Conservation (phyloP, 257 asterid species). For the Forsythia suspensa region DNA sequence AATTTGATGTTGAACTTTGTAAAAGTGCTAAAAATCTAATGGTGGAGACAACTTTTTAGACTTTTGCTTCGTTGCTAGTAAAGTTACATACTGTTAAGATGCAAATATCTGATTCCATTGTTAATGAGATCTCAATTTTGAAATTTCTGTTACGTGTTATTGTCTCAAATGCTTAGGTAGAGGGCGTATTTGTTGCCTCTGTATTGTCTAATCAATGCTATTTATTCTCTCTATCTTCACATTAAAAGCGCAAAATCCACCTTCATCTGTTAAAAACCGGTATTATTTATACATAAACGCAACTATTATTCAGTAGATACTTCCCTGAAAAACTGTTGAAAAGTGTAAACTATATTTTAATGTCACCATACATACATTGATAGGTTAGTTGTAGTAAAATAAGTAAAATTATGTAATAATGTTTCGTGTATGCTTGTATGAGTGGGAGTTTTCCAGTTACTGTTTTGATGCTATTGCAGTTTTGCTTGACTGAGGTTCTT, state of each 20-base stretch:
- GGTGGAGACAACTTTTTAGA: neutral
- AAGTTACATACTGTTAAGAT: too few relatives aligned
- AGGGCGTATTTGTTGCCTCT: neutral
- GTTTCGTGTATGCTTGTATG: too few relatives aligned
- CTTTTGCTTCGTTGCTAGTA: neutral
- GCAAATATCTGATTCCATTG: neutral
- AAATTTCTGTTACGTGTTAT: neutral
- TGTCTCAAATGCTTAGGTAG: neutral
- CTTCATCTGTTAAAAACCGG: neutral
- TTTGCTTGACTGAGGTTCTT: neutral
- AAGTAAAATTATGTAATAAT: too few relatives aligned
- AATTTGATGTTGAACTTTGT: neutral
- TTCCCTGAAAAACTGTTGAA: too few relatives aligned
- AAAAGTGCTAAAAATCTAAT: neutral
- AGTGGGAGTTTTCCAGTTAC: too few relatives aligned
- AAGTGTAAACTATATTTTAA: too few relatives aligned
- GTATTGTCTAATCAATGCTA: neutral
- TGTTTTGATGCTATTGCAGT: neutral
- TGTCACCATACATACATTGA: too few relatives aligned
- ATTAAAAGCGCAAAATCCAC: neutral
- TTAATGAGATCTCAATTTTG: neutral
- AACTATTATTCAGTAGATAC: too few relatives aligned
- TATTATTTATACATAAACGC: too few relatives aligned
- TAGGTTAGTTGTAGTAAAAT: too few relatives aligned
- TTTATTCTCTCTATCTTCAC: neutral